A percentile compares a stretch with the other conserved stretches of the same genome.
Conservation (phyloP, 345 rosid genomes). For the Noccaea caerulescens region DNA sequence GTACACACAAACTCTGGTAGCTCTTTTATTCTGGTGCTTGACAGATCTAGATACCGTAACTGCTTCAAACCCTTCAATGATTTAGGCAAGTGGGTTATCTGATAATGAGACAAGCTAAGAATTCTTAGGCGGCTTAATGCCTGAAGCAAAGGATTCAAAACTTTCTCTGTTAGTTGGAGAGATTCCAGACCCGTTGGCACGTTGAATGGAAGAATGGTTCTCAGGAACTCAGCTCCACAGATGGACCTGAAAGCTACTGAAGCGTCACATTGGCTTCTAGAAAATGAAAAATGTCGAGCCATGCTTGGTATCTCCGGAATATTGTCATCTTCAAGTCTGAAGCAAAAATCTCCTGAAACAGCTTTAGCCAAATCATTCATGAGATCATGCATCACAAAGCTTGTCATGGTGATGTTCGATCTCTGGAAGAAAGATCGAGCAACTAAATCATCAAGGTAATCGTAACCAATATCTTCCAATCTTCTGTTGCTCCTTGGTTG, state of each 20-base stretch:
- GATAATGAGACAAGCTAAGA: slow-evolving; percentile 44
- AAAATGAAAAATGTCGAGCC: slow-evolving; percentile 48
- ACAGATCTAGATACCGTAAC: slow-evolving; percentile 46
- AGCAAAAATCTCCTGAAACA: slow-evolving; percentile 47
- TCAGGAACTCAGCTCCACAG: slow-evolving; percentile 36
- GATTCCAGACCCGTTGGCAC: slow-evolving; percentile 42
- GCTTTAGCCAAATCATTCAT: slow-evolving; percentile 51
- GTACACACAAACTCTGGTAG: slow-evolving; percentile 44
- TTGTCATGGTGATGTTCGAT: slow-evolving; percentile 32
- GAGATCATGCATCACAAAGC: slow-evolving; percentile 51
- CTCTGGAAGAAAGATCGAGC: slow-evolving; percentile 38
- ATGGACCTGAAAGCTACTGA: slow-evolving; percentile 36
- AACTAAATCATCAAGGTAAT: slow-evolving; percentile 35
- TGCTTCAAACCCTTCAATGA: slow-evolving; percentile 40
- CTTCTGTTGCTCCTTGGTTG: slow-evolving; percentile 41
- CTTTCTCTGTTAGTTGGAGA: slow-evolving; percentile 40
- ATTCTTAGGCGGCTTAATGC: slow-evolving; percentile 33
- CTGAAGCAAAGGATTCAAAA: slow-evolving; percentile 34
- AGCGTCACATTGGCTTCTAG: slow-evolving; percentile 47
- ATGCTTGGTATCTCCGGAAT: slow-evolving; percentile 27
- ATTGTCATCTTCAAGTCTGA: slow-evolving; percentile 43
- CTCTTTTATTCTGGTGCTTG: slow-evolving; percentile 42
- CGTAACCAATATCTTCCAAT: slow-evolving; percentile 40
- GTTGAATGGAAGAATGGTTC: slow-evolving; percentile 43
- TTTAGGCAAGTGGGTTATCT: slow-evolving; percentile 42